phyloP scores from a whole-genome alignment of 108 stramenopile genomes.

The Nitzschia putrida region DNA sequence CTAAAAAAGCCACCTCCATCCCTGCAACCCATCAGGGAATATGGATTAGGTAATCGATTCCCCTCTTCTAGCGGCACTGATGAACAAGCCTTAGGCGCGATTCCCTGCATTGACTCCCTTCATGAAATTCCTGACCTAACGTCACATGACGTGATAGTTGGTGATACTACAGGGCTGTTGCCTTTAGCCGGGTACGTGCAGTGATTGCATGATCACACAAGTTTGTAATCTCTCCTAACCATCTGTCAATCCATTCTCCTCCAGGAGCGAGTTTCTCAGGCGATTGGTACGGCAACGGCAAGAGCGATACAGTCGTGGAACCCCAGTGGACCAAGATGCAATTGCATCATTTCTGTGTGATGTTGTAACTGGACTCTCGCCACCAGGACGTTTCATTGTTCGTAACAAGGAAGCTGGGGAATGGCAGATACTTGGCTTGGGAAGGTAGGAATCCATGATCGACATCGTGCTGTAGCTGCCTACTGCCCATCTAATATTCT shows the following conservation, averaged over 20 bases:
- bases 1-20: too few relatives aligned
- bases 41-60: too few relatives aligned
- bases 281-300: slow-evolving; percentile 9
- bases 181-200: slow-evolving; percentile 7
- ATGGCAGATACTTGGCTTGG: neutral
- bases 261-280: slow-evolving; percentile 12
- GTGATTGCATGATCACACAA: neutral
- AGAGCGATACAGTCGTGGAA: neutral
- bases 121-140: too few relatives aligned
- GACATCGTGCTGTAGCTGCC: neutral
- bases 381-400: slow-evolving; percentile 11
- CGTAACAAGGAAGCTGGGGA: neutral
- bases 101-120: too few relatives aligned
- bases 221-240: too few relatives aligned
- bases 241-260: neutral
- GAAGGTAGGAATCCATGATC: neutral
- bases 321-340: neutral
- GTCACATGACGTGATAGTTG: too few relatives aligned
- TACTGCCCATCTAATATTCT: too few relatives aligned
- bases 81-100: too few relatives aligned
- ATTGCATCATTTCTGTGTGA: slow-evolving; percentile 2
- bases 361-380: slow-evolving; percentile 10
- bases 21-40: too few relatives aligned
- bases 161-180: neutral
- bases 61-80: too few relatives aligned